Percentiles rank a stretch among this genome's conserved stretches.
These are phyloP conservation scores for Teratosphaeria zuluensis DNA, from an alignment of 2,329 filamentous ascomycete species.

Conservation along the genomic window DNA sequence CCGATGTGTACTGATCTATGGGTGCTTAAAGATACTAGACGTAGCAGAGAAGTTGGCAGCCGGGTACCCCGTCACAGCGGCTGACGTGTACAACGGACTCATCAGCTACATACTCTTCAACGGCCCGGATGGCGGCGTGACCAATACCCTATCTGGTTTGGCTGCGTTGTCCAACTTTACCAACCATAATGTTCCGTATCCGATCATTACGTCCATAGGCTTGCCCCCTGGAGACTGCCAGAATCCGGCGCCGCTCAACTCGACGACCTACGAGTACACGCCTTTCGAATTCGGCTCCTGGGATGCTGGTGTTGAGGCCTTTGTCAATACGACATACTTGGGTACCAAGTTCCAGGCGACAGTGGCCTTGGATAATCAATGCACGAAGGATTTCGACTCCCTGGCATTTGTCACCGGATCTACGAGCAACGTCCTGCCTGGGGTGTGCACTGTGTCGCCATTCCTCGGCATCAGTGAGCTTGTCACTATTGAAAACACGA, in stretches of 20 bases:
- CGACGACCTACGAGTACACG: constrained; percentile 53
- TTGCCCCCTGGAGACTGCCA: constrained; percentile 21
- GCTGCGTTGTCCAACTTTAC: constrained; percentile 27
- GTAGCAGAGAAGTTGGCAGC: constrained; percentile 23
- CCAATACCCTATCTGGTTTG: constrained; percentile 21
- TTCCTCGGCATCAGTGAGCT: not conserved
- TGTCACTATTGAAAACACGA: not conserved
- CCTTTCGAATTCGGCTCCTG: constrained; percentile 57
- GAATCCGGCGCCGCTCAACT: constrained; percentile 35
- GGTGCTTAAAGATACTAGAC: not conserved
- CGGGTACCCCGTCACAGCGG: constrained; percentile 27
- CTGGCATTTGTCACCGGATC: constrained; percentile 36
- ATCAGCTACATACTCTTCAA: constrained; percentile 26
- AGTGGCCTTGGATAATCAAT: constrained; percentile 27
- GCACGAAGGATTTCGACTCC: constrained; percentile 39
- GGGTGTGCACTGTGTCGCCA: constrained; percentile 6
- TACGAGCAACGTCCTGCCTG: constrained; percentile 32
- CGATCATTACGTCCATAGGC: constrained; percentile 32
- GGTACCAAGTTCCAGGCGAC: constrained; percentile 49
- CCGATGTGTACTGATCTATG: not conserved
- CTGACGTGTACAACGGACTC: constrained; percentile 27
- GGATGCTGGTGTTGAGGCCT: constrained; percentile 49
- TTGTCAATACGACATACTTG: constrained; percentile 48
- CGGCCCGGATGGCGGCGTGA: constrained; percentile 23
- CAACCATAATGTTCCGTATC: constrained; percentile 27